These are phyloP conservation scores for Pharnaceum exiguum DNA, from an alignment of 148 eudicot genomes.

Conservation along the genomic window DNA sequence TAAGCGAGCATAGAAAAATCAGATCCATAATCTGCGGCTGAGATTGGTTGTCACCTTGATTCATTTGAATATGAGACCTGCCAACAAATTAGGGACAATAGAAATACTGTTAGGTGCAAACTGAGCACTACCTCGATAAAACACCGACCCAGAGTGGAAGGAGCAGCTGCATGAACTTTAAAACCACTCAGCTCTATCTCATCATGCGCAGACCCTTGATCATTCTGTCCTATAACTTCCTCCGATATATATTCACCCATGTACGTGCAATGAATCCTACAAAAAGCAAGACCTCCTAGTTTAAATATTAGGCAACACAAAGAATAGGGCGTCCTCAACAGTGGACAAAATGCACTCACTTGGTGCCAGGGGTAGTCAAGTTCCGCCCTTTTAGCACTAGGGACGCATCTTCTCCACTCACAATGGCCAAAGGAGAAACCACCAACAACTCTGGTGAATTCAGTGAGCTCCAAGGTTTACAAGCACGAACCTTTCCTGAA, in stretches of 20 bases:
- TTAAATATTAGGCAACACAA: not conserved
- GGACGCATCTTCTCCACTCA: slow-evolving; percentile 56
- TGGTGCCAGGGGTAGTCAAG: slow-evolving; percentile 29
- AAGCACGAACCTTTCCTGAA: slow-evolving; percentile 23
- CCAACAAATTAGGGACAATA: too few relatives aligned
- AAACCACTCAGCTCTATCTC: slow-evolving; percentile 41
- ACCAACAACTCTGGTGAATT: slow-evolving; percentile 53
- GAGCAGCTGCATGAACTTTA: slow-evolving; percentile 30
- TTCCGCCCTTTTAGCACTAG: slow-evolving; percentile 56
- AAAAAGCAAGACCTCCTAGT: not conserved
- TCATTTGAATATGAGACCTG: too few relatives aligned
- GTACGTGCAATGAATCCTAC: slow-evolving; percentile 27
- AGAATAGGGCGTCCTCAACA: not conserved
- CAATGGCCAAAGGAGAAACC: slow-evolving; percentile 79
- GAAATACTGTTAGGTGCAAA: not conserved
- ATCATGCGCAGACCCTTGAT: slow-evolving; percentile 31
- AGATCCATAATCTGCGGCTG: not conserved
- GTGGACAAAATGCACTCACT: slow-evolving; percentile 19
- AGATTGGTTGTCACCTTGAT: too few relatives aligned
- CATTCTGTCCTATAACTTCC: slow-evolving; percentile 18
- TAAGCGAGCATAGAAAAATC: slow-evolving; percentile 10
- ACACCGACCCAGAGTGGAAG: slow-evolving; percentile 53
- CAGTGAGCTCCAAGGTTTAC: slow-evolving; percentile 28
- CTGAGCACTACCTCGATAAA: slow-evolving; percentile 65
- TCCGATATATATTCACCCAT: slow-evolving; percentile 26